Conservation (phyloP, 805 yeast genomes). For the Crinitomyces ghanaensis region DNA sequence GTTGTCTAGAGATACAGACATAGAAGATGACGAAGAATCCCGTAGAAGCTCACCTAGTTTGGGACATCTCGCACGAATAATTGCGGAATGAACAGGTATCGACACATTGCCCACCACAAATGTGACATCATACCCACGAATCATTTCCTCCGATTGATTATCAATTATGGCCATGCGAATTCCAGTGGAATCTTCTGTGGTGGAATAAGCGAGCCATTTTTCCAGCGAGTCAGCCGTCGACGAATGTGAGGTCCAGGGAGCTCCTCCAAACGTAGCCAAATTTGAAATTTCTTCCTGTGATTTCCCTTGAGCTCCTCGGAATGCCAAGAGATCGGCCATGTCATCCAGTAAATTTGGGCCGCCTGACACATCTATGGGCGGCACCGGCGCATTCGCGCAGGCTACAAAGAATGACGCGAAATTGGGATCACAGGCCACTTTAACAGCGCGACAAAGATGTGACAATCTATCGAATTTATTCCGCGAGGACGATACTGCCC, state of each 20-base stretch:
- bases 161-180: constrained; percentile 3
- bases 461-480: constrained; percentile 44
- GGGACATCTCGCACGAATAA: constrained; percentile 7
- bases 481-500: constrained; percentile 24
- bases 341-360: constrained; percentile 41
- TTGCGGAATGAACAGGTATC: constrained; percentile 12
- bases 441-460: constrained; percentile 43
- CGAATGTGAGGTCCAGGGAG: constrained; percentile 3
- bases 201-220: constrained; percentile 6
- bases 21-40: too few relatives aligned
- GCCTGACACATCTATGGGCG: constrained; percentile 38
- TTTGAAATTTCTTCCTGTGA: neutral
- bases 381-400: constrained; percentile 51
- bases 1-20: too few relatives aligned
- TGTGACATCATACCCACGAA: constrained; percentile 7
- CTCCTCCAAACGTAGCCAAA: neutral
- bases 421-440: constrained; percentile 53
- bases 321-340: constrained; percentile 43
- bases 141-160: too few relatives aligned
- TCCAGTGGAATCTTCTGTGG: constrained; percentile 8
- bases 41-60: neutral
- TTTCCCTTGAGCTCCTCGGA: constrained; percentile 15
- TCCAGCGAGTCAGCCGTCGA: constrained; percentile 4
- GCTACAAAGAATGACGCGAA: constrained; percentile 59
- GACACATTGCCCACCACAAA: constrained; percentile 16